phyloP scores from a whole-genome alignment of 371 early-diverging fungal genomes.

The Batrachochytrium dendrobatidis region DNA sequence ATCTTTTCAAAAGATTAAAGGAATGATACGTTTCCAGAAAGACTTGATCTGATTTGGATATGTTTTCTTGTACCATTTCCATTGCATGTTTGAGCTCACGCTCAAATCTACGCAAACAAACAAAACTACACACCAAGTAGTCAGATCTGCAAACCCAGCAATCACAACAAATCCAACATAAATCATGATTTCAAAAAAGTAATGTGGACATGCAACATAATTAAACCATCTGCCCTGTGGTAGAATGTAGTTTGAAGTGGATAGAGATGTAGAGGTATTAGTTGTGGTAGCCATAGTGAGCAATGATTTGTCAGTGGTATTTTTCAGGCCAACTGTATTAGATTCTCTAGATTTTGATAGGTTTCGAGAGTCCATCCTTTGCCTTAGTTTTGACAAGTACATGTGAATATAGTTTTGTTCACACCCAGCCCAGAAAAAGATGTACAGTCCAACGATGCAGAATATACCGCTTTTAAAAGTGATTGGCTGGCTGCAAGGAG shows the following conservation, averaged over 20 bases:
- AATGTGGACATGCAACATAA: slow-evolving; percentile 4
- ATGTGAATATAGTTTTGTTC: too few species aligned
- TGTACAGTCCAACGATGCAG: too few species aligned
- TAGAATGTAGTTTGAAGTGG: not conserved
- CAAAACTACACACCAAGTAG: not conserved
- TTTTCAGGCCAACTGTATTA: too few species aligned
- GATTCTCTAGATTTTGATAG: too few species aligned
- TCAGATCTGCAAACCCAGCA: not conserved
- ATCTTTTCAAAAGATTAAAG: slow-evolving; percentile 3
- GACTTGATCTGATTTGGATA: not conserved
- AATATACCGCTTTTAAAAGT: too few species aligned
- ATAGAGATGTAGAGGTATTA: not conserved
- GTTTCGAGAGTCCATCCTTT: too few species aligned
- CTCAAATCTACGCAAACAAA: not conserved
- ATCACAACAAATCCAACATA: not conserved
- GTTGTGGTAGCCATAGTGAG: too few species aligned
- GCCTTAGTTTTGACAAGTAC: too few species aligned
- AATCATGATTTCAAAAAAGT: slow-evolving; percentile 2
- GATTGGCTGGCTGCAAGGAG: too few species aligned
- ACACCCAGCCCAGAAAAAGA: too few species aligned
- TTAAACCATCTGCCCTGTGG: not conserved
- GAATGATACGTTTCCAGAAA: slow-evolving; percentile 6
- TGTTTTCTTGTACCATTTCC: not conserved
- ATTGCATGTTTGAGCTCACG: not conserved
- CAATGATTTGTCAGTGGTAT: too few species aligned